Evolutionary conservation across 2,329 filamentous ascomycete genomes (phyloP), one percentile per base, ranked within the genome.

Genomic region (Colletotrichum gigasporum): DNA sequence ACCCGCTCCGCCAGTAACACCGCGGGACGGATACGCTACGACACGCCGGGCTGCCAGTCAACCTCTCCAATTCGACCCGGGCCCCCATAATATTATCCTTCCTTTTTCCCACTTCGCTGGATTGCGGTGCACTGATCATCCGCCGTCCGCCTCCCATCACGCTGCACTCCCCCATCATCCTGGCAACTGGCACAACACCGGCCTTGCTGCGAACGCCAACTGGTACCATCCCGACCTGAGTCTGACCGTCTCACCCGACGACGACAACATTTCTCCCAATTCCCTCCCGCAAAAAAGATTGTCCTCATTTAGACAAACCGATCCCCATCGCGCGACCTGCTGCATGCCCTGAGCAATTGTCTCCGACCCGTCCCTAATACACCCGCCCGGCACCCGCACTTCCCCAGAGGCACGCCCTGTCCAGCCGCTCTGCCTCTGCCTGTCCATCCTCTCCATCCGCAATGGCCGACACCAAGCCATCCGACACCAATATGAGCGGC

Each of bases 401-500:
- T 54, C 67, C 68, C 65, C 67, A 64, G 55, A 52, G 34, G 42
- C 55, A 26, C 42, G 12, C 55, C 48, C 48, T 67, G 62, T 65
- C 58, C 67, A 65, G 57, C 61, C 32, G 55, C 64, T 52, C 54
- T 52, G 32, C 45, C 47, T 45, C 18, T 32, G 18, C 50, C n/a
- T n/a, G n/a, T n/a, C n/a, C 67, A 67, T 54, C 66, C 48, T 73
- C 72, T 69, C 71, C 74, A 35, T 65, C 50, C 52, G 48, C 50
- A 61, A 68, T 67, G 61, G 39, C 65, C 62, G 61, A 67, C 16
- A 56, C 62, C 44, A 63, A 62, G 35, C 64, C 71, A 62, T 65
- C 71, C 71, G 73, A 78, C 67, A 68, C 73, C 67, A 72, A 71
- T 69, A 74, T 71, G 70, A 72, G 65, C 62, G 72, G 74, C 69